A percentile compares a stretch with the other conserved stretches of the same genome.
Conservation (phyloP, 352 stramenopile species). For the Globisporangium splendens region DNA sequence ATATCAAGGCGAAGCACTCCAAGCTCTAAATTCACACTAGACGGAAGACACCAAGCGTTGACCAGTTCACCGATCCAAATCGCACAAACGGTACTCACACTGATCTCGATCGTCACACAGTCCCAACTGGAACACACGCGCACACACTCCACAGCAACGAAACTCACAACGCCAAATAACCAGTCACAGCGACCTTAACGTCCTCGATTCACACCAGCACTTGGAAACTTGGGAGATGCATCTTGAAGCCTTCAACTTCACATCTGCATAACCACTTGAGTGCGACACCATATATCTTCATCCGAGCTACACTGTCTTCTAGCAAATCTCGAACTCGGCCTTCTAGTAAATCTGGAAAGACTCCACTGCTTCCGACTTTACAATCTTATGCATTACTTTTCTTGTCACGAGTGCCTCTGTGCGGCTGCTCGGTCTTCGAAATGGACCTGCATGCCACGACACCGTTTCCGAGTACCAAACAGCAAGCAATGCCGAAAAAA, state of each 20-base stretch:
- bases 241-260: not conserved
- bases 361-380: not conserved
- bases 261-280: not conserved
- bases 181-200: not conserved
- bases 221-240: not conserved
- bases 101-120: not conserved
- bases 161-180: not conserved
- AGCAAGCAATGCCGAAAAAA: not conserved
- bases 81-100: not conserved
- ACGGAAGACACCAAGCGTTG: not conserved
- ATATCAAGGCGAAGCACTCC: not conserved
- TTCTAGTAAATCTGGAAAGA: not conserved
- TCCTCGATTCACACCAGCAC: not conserved
- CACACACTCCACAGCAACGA: not conserved
- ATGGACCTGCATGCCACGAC: not conserved
- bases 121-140: too few species aligned
- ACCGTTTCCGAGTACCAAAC: not conserved
- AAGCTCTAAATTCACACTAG: not conserved
- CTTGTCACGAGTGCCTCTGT: too few species aligned
- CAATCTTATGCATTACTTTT: too few species aligned
- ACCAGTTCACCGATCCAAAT: not conserved
- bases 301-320: not conserved
- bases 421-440: not conserved
- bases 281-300: not conserved
- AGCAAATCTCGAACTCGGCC: not conserved